phyloP scores from a whole-genome alignment of 179 eudicot genomes.

The Silene vulgaris region DNA sequence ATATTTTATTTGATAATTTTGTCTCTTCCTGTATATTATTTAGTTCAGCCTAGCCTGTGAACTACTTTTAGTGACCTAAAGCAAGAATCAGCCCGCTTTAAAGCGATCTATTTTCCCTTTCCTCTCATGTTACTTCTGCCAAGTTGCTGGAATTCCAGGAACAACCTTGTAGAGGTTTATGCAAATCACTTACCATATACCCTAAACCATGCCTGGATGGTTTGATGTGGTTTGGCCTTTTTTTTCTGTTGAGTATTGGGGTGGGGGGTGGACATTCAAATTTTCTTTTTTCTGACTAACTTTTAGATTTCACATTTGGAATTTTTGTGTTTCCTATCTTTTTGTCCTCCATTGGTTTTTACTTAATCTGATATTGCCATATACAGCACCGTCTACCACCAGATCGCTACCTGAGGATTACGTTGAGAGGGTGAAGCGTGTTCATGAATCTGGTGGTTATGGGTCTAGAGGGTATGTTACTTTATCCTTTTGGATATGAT shows the following conservation, averaged over 20 bases:
- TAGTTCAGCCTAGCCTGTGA: no score
- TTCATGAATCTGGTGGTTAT: slow-evolving; percentile 90
- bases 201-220: background rate
- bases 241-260: background rate
- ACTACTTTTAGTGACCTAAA: no score
- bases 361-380: slow-evolving; percentile 20
- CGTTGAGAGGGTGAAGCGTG: slow-evolving; percentile 71
- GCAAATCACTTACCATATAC: background rate
- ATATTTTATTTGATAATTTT: slow-evolving; percentile 1
- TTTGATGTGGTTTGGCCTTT: background rate
- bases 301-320: background rate
- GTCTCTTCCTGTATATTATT: background rate
- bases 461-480: slow-evolving; percentile 76
- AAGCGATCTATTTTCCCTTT: background rate
- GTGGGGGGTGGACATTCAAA: no score
- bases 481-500: background rate
- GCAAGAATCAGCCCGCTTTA: no score
- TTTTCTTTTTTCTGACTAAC: background rate
- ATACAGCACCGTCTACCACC: slow-evolving; percentile 69
- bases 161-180: background rate
- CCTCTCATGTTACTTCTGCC: background rate
- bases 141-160: background rate
- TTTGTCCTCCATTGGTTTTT: slow-evolving; percentile 3
- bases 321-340: background rate
- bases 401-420: slow-evolving; percentile 79